A percentile compares a stretch with the other conserved stretches of the same genome.
Evolutionary conservation across 371 early-diverging fungal species (phyloP).

Genomic region (Syncephalastrum monosporum): DNA sequence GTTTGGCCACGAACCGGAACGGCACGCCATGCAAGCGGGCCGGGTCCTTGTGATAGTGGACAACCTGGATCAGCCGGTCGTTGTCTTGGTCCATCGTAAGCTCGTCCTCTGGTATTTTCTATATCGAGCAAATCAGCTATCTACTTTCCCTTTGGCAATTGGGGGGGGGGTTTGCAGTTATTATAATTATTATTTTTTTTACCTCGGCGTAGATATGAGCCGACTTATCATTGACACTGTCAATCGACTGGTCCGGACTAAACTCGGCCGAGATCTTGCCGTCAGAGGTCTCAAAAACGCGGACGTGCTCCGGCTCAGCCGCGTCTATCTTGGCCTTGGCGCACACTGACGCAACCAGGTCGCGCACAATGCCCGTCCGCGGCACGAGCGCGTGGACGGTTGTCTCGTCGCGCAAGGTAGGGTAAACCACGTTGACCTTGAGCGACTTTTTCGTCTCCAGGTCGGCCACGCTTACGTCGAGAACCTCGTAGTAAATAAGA

Average conservation of each 20-base stretch:
- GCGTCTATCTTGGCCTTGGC: constrained; percentile 42
- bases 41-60: constrained; percentile 76
- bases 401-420: constrained; percentile 25
- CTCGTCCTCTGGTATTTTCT: constrained; percentile 71
- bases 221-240: constrained; percentile 30
- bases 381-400: constrained; percentile 52
- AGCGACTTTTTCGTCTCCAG: constrained; percentile 68
- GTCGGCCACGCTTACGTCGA: constrained; percentile 73
- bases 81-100: constrained; percentile 35
- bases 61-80: constrained; percentile 60
- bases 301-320: constrained; percentile 22
- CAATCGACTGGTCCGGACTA: constrained; percentile 38
- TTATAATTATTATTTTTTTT: too few species aligned
- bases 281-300: constrained; percentile 41
- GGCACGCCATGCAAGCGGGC: constrained; percentile 77
- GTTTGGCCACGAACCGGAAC: constrained; percentile 69
- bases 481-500: constrained; percentile 72
- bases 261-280: constrained; percentile 42
- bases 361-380: constrained; percentile 55
- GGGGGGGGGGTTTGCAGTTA: too few species aligned
- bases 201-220: constrained; percentile 40
- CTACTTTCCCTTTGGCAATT: constrained; percentile 23
- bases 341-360: constrained; percentile 63
- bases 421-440: constrained; percentile 51
- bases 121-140: background rate